Evolutionary conservation across 1,139 yeast genomes (phyloP).

Genomic region (Zhuliangozyma blackwelliae): DNA sequence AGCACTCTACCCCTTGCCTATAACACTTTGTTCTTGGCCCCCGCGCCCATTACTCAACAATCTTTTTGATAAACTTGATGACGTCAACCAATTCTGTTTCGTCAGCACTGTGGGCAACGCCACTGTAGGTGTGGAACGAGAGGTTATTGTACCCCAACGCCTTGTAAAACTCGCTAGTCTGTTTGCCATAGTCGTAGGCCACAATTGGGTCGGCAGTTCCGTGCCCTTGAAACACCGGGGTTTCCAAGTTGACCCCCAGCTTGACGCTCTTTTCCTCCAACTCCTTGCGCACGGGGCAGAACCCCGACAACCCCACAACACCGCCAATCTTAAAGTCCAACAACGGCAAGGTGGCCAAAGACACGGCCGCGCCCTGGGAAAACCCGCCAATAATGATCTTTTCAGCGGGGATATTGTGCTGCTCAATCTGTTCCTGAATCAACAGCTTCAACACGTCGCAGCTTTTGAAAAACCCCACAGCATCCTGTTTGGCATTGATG

Average conservation of each 20-base stretch:
- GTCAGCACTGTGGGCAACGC: slow-evolving; percentile 63
- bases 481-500: slow-evolving; percentile 50
- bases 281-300: slow-evolving; percentile 51
- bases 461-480: slow-evolving; percentile 57
- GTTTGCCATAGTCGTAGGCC: slow-evolving; percentile 42
- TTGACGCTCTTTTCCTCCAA: slow-evolving; percentile 23
- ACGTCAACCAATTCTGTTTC: slow-evolving; percentile 65
- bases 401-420: slow-evolving; percentile 59
- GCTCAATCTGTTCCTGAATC: slow-evolving; percentile 58
- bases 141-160: slow-evolving; percentile 50
- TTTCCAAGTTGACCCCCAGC: slow-evolving; percentile 42
- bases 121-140: slow-evolving; percentile 55
- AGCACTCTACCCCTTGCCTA: too few species aligned
- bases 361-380: slow-evolving; percentile 87
- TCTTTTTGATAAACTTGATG: slow-evolving; percentile 41
- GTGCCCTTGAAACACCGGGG: slow-evolving; percentile 88
- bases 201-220: slow-evolving; percentile 77
- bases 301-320: slow-evolving; percentile 73
- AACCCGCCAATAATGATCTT: slow-evolving; percentile 87
- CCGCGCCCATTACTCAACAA: slow-evolving; percentile 5
- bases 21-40: too few species aligned
- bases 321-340: slow-evolving; percentile 72
- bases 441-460: slow-evolving; percentile 49
- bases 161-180: slow-evolving; percentile 44
- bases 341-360: slow-evolving; percentile 50